phyloP scores from a whole-genome alignment of 768 basidiomycete species.

The Postia placenta region DNA sequence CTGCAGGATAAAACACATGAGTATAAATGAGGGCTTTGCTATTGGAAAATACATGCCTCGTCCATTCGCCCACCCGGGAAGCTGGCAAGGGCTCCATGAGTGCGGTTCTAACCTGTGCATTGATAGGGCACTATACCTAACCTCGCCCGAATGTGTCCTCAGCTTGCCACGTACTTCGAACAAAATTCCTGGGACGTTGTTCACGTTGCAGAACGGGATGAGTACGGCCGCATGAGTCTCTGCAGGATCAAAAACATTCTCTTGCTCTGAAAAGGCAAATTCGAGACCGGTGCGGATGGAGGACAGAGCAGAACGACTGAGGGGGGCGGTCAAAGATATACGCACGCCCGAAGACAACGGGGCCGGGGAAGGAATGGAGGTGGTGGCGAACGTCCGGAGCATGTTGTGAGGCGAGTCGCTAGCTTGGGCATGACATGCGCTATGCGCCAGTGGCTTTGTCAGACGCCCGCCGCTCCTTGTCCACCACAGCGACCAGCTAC shows the following conservation, averaged over 20 bases:
- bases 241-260: constrained; percentile 14
- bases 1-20: constrained; percentile 3
- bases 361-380: too few species aligned
- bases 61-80: constrained; percentile 75
- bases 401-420: too few species aligned
- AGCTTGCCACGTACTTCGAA: constrained; percentile 65
- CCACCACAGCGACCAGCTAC: too few species aligned
- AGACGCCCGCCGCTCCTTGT: too few species aligned
- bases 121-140: constrained; percentile 45
- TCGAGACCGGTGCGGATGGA: constrained; percentile 25
- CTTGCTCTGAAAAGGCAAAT: constrained; percentile 10
- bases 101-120: neutral
- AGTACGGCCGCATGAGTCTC: constrained; percentile 62
- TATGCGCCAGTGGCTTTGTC: too few species aligned
- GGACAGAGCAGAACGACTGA: constrained; percentile 30
- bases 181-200: constrained; percentile 57
- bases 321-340: constrained; percentile 30
- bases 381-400: too few species aligned
- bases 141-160: constrained; percentile 73
- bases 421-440: too few species aligned
- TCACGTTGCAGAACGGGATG: constrained; percentile 74
- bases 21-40: neutral
- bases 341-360: too few species aligned
- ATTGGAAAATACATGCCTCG: constrained; percentile 37
- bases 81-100: constrained; percentile 32